phyloP scores from a whole-genome alignment of 163 green algal species.

The Picocystis sp. region DNA sequence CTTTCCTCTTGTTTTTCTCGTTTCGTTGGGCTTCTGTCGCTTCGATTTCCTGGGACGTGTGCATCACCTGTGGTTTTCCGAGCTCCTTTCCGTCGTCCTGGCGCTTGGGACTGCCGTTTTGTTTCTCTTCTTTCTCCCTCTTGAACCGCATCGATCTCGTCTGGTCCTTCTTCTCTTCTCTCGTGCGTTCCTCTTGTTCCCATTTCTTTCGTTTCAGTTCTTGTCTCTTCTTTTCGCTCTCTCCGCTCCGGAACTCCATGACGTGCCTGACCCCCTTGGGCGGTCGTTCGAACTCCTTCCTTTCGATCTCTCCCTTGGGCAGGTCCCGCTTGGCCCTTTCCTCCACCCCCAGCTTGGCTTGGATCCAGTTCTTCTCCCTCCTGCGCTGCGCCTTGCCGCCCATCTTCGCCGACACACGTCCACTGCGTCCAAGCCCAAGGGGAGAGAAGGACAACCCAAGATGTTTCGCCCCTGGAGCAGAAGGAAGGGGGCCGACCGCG shows the following conservation, averaged over 20 bases:
- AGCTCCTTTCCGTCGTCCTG: not conserved
- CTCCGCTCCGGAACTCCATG: not conserved
- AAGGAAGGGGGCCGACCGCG: too few relatives aligned
- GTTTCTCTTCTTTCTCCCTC: slow-evolving; percentile 5
- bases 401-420: too few relatives aligned
- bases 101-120: not conserved
- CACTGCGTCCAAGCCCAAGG: too few relatives aligned
- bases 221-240: slow-evolving; percentile 5
- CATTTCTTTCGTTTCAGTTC: not conserved
- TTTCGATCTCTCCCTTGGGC: not conserved
- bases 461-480: too few relatives aligned
- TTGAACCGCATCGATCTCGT: slow-evolving; percentile 2
- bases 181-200: slow-evolving; percentile 3
- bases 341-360: slow-evolving; percentile 4
- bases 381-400: not conserved
- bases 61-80: not conserved
- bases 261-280: too few relatives aligned
- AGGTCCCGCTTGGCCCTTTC: not conserved
- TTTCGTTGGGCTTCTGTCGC: too few relatives aligned
- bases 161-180: slow-evolving; percentile 6
- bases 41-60: too few relatives aligned
- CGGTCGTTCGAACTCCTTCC: not conserved
- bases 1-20: too few relatives aligned
- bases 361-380: not conserved
- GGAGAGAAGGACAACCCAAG: too few relatives aligned